Evolutionary conservation across 371 early-diverging fungal species (phyloP).

Genomic region (Mycotypha africana): DNA sequence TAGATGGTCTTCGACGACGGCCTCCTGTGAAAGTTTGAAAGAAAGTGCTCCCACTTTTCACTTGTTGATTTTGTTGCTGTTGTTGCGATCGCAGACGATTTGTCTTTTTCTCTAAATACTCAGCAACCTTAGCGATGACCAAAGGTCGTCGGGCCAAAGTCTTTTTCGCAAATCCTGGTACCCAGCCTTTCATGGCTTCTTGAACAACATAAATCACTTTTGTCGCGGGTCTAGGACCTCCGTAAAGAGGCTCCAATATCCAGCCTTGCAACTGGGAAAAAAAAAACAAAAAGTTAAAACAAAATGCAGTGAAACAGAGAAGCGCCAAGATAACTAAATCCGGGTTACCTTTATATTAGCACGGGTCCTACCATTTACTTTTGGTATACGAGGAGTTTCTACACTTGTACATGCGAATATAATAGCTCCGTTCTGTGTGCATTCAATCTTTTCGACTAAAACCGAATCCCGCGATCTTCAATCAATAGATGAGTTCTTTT

Average conservation of each 20-base stretch:
- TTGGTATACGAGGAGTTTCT: slow-evolving; percentile 60
- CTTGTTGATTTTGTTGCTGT: slow-evolving; percentile 7
- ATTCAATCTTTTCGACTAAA: slow-evolving; percentile 45
- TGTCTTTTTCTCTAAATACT: slow-evolving; percentile 60
- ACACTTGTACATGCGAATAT: slow-evolving; percentile 64
- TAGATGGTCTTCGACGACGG: slow-evolving; percentile 25
- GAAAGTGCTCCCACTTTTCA: slow-evolving; percentile 11
- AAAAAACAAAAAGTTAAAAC: too few relatives aligned
- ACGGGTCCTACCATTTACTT: slow-evolving; percentile 49
- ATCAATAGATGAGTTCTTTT: neutral
- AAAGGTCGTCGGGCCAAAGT: slow-evolving; percentile 59
- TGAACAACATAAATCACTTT: slow-evolving; percentile 55
- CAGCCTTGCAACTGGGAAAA: slow-evolving; percentile 59
- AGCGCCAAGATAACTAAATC: too few relatives aligned
- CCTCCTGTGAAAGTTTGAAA: slow-evolving; percentile 7
- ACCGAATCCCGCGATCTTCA: slow-evolving; percentile 33
- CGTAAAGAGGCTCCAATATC: slow-evolving; percentile 57
- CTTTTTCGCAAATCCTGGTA: slow-evolving; percentile 62
- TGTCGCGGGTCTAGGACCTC: slow-evolving; percentile 44
- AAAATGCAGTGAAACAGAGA: too few relatives aligned
- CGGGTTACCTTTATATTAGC: slow-evolving; percentile 57
- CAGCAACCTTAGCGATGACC: slow-evolving; percentile 57
- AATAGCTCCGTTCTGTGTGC: slow-evolving; percentile 42
- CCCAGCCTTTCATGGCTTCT: slow-evolving; percentile 49
- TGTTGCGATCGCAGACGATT: slow-evolving; percentile 36